Evolutionary conservation across 2,329 filamentous ascomycete species (phyloP).

Genomic region (Trichoderma afroharzianum): DNA sequence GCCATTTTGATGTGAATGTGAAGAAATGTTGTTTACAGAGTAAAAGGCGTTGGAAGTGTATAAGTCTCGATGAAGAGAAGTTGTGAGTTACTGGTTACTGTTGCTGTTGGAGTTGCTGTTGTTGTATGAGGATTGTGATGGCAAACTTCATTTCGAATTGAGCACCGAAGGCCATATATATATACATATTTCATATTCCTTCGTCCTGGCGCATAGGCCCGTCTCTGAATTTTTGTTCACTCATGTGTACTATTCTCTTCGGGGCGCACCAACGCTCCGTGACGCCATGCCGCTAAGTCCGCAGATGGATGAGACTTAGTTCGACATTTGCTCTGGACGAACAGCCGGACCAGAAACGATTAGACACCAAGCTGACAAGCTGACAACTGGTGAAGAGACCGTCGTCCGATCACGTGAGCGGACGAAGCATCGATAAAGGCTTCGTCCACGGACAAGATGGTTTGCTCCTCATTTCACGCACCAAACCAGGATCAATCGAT

Average conservation of each 20-base stretch:
- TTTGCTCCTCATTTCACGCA: not conserved
- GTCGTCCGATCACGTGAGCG: not conserved
- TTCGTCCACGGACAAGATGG: slow-evolving; percentile 22
- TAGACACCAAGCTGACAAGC: not conserved
- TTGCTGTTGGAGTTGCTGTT: not conserved
- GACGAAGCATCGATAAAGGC: not conserved
- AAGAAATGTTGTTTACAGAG: not conserved
- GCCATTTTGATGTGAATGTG: slow-evolving; percentile 22
- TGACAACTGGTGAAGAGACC: not conserved
- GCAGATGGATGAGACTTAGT: not conserved
- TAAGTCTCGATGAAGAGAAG: not conserved
- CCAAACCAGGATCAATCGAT: not conserved
- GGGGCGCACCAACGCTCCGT: not conserved
- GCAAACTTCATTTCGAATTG: not conserved
- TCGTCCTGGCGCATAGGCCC: not conserved
- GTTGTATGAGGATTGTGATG: not conserved
- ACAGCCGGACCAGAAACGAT: not conserved
- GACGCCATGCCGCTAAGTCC: not conserved
- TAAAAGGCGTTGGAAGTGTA: not conserved
- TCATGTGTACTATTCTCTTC: not conserved
- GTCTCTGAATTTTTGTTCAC: not conserved
- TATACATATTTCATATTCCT: not conserved
- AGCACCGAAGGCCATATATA: not conserved
- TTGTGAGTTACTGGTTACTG: not conserved
- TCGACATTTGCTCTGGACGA: not conserved